phyloP scores from a whole-genome alignment of 75 land plant species.

The Sequoiadendron giganteum region DNA sequence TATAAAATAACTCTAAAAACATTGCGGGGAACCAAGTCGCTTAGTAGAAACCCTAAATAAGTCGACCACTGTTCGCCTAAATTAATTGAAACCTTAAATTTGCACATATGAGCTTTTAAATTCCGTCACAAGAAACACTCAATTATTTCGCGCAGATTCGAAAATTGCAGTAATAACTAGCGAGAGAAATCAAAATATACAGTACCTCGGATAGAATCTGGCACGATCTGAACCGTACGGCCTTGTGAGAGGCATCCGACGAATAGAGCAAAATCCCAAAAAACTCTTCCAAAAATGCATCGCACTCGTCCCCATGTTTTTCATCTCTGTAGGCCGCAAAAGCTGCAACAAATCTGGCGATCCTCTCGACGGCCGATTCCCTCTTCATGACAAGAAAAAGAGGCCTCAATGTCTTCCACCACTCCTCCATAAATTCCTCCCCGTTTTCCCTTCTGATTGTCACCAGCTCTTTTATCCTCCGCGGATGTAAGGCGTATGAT shows the following conservation, averaged over 20 bases:
- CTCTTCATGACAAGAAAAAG: constrained; percentile 56
- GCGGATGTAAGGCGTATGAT: constrained; percentile 54
- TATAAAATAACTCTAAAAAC: too few relatives aligned
- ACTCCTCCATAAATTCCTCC: constrained; percentile 35
- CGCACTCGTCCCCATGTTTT: constrained; percentile 26
- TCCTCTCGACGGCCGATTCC: constrained; percentile 61
- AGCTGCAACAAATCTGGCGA: constrained; percentile 51
- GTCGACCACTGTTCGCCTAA: background rate
- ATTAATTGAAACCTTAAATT: background rate
- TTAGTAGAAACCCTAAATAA: background rate
- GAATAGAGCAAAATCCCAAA: constrained; percentile 58
- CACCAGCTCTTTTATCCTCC: constrained; percentile 68
- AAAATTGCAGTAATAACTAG: background rate
- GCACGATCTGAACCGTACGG: constrained; percentile 73
- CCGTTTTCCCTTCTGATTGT: constrained; percentile 35
- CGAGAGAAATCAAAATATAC: background rate
- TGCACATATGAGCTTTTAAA: too few relatives aligned
- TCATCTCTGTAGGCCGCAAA: constrained; percentile 52
- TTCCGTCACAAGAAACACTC: background rate
- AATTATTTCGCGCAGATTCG: background rate
- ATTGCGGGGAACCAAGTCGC: background rate
- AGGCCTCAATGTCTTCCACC: constrained; percentile 46
- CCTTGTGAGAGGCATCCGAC: constrained; percentile 56
- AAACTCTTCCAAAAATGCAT: constrained; percentile 73
- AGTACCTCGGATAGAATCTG: constrained; percentile 91